Base-by-base conservation (phyloP, 1,284 basidiomycete species). In the Apiotrichum gracile region DNA sequence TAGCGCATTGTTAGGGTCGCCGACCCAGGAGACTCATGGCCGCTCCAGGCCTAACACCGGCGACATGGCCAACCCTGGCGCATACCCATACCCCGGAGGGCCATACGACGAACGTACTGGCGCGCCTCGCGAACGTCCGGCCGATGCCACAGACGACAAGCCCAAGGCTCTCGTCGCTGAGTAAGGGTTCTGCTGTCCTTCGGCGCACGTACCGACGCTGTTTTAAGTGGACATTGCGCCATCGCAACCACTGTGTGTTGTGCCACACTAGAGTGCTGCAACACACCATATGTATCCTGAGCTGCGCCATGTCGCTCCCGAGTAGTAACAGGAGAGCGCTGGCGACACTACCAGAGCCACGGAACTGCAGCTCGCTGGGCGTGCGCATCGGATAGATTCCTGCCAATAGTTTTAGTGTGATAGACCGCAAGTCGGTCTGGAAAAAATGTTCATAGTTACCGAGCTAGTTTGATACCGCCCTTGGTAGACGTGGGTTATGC, bases 1-100 rank as follows among this genome's bases (percentile, higher is more conserved):
- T 38, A 68, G 65, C 26, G 72, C 72, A 17, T 52, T 73, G 22
- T 55, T 73, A 3, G 72, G 69, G 7, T 68, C 68, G n/a, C 70
- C 70, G 29, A 65, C 66, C 49, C 67, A 69, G 40, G 58, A 60
- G 12, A 43, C 49, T 13, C 47, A 41, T 26, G 60, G 54, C 16
- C 48, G 61, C 40, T 63, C 64, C 7, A 51, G 67, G 41, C 67
- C 69, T 10, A 31, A 37, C 12, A 61, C 61, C 16, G 55, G 47
- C 5, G 54, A 57, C 21, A 44, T 40, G 12, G 12, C 25, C 24
- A 43, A 34, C 31, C 39, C 41, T 1, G 41, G 12, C 13, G 34
- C 17, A 3, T 50, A 50, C 41, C 25, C 49, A 2, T 50, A 50
- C 19, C 34, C 46, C 9, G 35, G 35, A 17, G 46, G 25, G 21